Percentiles rank a stretch among this genome's conserved stretches.
phyloP scores from a whole-genome alignment of 148 eudicot genomes.

The Silene conica region DNA sequence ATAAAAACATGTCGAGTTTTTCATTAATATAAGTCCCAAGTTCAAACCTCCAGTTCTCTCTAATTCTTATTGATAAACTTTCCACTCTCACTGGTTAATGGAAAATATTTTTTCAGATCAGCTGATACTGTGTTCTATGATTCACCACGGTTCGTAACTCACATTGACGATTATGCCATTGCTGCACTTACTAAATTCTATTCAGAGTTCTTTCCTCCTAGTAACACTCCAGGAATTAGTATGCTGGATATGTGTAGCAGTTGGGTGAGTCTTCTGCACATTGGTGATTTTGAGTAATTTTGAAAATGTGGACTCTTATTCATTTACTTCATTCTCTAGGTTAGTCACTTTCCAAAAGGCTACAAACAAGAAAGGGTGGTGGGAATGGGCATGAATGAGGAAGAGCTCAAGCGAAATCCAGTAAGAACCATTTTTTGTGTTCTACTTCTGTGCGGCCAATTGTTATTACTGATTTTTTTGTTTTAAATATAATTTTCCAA shows the following conservation, averaged over 20 bases:
- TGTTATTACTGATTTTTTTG: not conserved
- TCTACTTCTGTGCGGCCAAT: not conserved
- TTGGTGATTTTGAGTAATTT: not conserved
- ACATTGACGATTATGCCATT: conserved; percentile 96
- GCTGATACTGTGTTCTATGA: conserved; percentile 78
- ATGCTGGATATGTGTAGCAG: conserved; percentile 96
- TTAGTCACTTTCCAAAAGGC: conserved; percentile 90
- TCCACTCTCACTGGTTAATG: not conserved
- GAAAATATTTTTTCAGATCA: conserved; percentile 47
- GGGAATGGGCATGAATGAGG: conserved; percentile 93
- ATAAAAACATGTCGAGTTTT: not conserved
- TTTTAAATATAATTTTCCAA: not conserved
- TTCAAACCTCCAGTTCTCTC: not conserved
- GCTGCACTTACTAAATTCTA: conserved; percentile 87
- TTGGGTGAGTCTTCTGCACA: conserved; percentile 57
- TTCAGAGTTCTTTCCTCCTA: conserved; percentile 80
- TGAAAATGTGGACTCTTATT: conserved; percentile 5
- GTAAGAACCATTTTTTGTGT: conserved; percentile 37
- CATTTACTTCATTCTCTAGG: conserved; percentile 42
- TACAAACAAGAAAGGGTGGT: conserved; percentile 81
- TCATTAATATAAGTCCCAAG: not conserved
- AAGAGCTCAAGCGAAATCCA: conserved; percentile 79
- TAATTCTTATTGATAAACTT: not conserved
- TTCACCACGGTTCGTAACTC: conserved; percentile 93
- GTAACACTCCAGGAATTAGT: conserved; percentile 76